Evolutionary conservation across 208 protist species (phyloP).

Genomic region (Acanthamoeba triangularis): DNA sequence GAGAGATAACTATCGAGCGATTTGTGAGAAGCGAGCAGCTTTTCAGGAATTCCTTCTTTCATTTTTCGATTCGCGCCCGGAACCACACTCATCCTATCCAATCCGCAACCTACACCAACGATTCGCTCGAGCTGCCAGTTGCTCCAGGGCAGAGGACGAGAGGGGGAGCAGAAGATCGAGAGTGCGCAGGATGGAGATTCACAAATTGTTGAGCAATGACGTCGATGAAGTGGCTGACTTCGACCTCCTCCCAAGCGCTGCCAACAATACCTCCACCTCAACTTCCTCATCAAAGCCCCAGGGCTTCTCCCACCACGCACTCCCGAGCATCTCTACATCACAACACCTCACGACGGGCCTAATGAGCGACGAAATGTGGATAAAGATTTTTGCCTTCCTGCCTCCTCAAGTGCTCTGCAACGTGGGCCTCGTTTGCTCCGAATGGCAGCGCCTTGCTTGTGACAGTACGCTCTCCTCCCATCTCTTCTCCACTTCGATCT

Average conservation of each 20-base stretch:
- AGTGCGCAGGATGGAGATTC: neutral
- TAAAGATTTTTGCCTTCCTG: conserved; percentile 47
- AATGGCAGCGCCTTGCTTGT: conserved; percentile 21
- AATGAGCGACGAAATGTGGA: conserved; percentile 56
- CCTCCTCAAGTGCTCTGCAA: conserved; percentile 27
- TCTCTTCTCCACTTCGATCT: neutral
- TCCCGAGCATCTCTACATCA: neutral
- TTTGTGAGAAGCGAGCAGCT: too few relatives aligned
- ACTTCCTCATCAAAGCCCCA: neutral
- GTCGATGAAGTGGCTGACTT: neutral
- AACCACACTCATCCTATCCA: too few relatives aligned
- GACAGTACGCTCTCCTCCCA: conserved; percentile 2
- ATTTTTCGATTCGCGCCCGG: too few relatives aligned
- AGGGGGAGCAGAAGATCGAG: too few relatives aligned
- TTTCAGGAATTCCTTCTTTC: too few relatives aligned
- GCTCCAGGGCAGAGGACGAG: too few relatives aligned
- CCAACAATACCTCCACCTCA: neutral
- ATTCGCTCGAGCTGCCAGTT: too few relatives aligned
- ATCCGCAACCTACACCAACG: too few relatives aligned
- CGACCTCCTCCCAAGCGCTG: neutral
- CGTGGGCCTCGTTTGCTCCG: conserved; percentile 9
- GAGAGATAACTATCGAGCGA: too few relatives aligned
- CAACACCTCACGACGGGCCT: neutral
- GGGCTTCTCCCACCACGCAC: neutral
- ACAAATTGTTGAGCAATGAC: conserved; percentile 51